A percentile compares a stretch with the other conserved stretches of the same genome.
These are phyloP conservation scores for Lepraria neglecta DNA, from an alignment of 495 filamentous ascomycete species.

Conservation along the genomic window DNA sequence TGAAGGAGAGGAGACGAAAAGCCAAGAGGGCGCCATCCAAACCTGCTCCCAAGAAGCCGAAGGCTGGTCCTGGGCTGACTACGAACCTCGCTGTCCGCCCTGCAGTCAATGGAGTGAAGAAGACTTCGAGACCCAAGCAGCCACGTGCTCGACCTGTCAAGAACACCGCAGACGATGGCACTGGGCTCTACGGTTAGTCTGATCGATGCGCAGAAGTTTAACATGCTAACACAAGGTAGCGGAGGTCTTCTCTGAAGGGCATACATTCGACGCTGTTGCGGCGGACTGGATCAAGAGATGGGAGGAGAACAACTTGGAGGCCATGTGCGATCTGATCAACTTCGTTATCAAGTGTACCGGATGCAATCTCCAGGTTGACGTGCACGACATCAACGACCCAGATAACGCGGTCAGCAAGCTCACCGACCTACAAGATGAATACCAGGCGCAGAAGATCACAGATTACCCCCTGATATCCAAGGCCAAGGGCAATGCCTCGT, in stretches of 20 bases:
- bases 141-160: conserved; percentile 59
- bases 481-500: conserved; percentile 61
- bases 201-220: conserved; percentile 20
- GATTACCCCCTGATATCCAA: conserved; percentile 93
- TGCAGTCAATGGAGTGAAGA: conserved; percentile 40
- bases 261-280: conserved; percentile 66
- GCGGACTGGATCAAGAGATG: conserved; percentile 73
- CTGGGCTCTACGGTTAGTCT: conserved; percentile 69
- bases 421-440: conserved; percentile 72
- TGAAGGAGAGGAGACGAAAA: conserved; percentile 50
- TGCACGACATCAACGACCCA: conserved; percentile 75
- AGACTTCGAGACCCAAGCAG: conserved; percentile 43
- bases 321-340: conserved; percentile 79
- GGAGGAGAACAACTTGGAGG: conserved; percentile 55
- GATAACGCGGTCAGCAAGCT: conserved; percentile 68
- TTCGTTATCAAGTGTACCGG: conserved; percentile 80
- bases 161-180: conserved; percentile 50
- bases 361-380: conserved; percentile 63
- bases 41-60: conserved; percentile 46
- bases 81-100: conserved; percentile 47
- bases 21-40: conserved; percentile 58
- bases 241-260: conserved; percentile 71
- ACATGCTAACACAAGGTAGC: conserved; percentile 41
- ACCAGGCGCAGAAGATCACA: conserved; percentile 67
- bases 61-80: conserved; percentile 54